These are phyloP conservation scores for Ilyonectria mors-panacis DNA, from an alignment of 2,329 filamentous ascomycete species.

Conservation along the genomic window DNA sequence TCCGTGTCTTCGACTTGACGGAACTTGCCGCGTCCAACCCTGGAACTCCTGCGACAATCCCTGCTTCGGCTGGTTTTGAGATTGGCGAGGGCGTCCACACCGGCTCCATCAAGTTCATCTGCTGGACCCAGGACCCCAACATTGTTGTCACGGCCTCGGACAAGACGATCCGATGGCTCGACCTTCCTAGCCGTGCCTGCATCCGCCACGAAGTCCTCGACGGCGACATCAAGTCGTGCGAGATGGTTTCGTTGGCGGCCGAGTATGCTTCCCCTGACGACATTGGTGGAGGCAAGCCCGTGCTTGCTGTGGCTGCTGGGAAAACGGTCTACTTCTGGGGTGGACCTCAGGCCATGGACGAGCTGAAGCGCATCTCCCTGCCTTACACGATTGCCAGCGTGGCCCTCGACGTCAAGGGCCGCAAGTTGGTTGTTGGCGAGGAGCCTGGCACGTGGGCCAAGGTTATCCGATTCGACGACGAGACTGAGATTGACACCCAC, in stretches of 20 bases:
- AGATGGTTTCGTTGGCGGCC: conserved; percentile 80
- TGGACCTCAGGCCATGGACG: conserved; percentile 76
- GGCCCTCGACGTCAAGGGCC: conserved; percentile 84
- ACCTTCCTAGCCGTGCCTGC: conserved; percentile 82
- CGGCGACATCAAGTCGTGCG: conserved; percentile 90
- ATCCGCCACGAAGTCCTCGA: conserved; percentile 85
- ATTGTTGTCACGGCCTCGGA: conserved; percentile 93
- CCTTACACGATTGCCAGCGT: conserved; percentile 92
- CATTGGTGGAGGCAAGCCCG: conserved; percentile 76
- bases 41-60: conserved; percentile 62
- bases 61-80: conserved; percentile 80
- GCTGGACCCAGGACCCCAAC: conserved; percentile 92
- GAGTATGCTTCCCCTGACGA: conserved; percentile 72
- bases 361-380: conserved; percentile 85
- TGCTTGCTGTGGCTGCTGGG: conserved; percentile 92
- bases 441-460: conserved; percentile 97
- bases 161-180: conserved; percentile 95
- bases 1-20: conserved; percentile 91
- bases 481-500: conserved; percentile 88
- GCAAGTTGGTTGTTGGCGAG: conserved; percentile 91
- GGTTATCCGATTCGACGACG: conserved; percentile 90
- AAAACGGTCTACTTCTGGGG: conserved; percentile 96
- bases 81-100: conserved; percentile 88
- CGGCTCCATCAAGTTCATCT: conserved; percentile 94
- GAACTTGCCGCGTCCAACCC: conserved; percentile 64